Base-by-base conservation (phyloP, 1,284 basidiomycete species). In the Farysia itapuensis region DNA sequence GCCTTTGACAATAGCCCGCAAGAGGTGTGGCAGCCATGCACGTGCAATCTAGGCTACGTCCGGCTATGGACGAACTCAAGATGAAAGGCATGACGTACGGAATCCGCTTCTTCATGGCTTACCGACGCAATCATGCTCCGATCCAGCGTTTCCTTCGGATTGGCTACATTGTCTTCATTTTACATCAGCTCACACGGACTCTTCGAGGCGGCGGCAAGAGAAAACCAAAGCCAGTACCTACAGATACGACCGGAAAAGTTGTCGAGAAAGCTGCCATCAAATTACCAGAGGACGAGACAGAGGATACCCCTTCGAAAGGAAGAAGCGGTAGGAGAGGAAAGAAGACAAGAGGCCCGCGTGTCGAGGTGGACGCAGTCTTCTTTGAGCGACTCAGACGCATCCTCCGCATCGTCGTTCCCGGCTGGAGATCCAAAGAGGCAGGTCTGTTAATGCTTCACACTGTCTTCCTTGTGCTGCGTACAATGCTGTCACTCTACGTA, bases 401-500 rank as follows among this genome's bases (percentile, higher is more conserved):
- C 37, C 80, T 96, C 20, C 82, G 84, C 23, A 95, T 97, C 54
- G 89, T 95, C 15, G 90, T 97, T 48, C 94, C 93, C 3, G 83
- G 86, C 19, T 79, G 90, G 59, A 83, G 84, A 37, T 90, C 87
- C 4, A 89, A 90, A 67, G 92, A 96, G 77, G 89, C 90, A 0
- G 80, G 88, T 32, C 83, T 97, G 46, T 82, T 98, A 5, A 79
- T 87, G 42, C 86, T 90, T 79, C 92, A 97, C 75, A 89, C 91
- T 4, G 84, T 85, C 69, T 84, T 97, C 59, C 82, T 98, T 41
- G 82, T 97, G 14, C 86, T 90, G 53, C 81, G 93, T 52, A 97
- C 93, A 2, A 86, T 89, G 9, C 86, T 97, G 40, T 91, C 88
- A 19, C 81, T 98, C n/a, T 96, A 96, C 72, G 91, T 98, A 36